Base-by-base conservation (phyloP, 129 eudicot genomes). In the Glebionis coronaria region DNA sequence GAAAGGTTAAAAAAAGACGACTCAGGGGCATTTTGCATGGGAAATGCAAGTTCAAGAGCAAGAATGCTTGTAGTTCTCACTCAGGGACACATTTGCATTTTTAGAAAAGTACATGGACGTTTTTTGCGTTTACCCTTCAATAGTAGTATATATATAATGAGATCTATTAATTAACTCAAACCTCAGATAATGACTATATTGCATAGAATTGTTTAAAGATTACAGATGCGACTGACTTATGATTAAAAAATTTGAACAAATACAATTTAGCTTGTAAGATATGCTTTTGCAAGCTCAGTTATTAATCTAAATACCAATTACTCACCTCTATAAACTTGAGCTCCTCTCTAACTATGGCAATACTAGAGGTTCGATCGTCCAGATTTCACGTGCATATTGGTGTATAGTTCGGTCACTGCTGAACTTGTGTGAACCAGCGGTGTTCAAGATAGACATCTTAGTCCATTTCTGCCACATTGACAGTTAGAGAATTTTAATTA, bases 401-500 rank as follows among this genome's bases (percentile, higher is more conserved):
- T 80, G 85, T 68, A 86, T 86, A 3, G 88, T 86, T 69, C 92
- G 57, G 79, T 86, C 92, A 74, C 92, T 86, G 73, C 88, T 86
- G 67, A 86, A 86, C 80, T 82, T 86, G 85, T 44, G 52, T 40
- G 92, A 85, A 62, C 88, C 85, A 27, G 92, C 88, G 5, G 88
- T 85, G 82, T 85, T 85, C 72, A 85, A 38, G 77, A 85, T 82
- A 3, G 92, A 85, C 91, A 85, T 85, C 76, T 71, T 85, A 9
- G 88, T 86, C 92, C 92, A 86, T 80, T 74, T 82, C 92, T 86
- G 83, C 68, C 54, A 35, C 50, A 45, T 56, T 44, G 52, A 57
- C 2, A 45, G 53, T 3, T 51, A 38, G 14, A 75, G 52, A 29
- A 31, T 63, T 20, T 20, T 51, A 59, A 25, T 57, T 25, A 56